Conservation (phyloP, 73 alveolate genomes). For the Tetrahymena elliotti region DNA sequence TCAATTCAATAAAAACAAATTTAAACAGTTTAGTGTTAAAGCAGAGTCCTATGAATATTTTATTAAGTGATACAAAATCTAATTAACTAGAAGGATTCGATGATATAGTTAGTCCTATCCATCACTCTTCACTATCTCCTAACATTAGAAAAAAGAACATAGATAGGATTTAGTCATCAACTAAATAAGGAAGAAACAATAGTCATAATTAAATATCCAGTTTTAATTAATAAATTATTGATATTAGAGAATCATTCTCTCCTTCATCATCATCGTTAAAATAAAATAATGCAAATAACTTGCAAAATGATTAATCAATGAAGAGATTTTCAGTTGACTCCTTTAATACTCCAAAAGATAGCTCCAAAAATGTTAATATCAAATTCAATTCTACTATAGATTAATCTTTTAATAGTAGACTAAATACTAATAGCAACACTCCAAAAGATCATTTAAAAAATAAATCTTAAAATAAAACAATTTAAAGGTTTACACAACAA, state of each 20-base stretch:
- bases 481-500: neutral
- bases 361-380: neutral
- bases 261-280: neutral
- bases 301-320: neutral
- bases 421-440: neutral
- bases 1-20: neutral
- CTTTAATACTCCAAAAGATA: neutral
- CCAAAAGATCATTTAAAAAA: neutral
- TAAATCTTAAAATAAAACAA: neutral
- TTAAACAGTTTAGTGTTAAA: neutral
- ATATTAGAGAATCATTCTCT: neutral
- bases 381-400: neutral
- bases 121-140: neutral
- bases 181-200: neutral
- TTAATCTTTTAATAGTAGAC: neutral
- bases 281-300: neutral
- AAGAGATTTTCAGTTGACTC: neutral
- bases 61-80: neutral
- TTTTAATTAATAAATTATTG: neutral
- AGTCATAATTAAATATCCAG: neutral
- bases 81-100: neutral
- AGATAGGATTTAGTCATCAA: neutral
- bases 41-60: neutral
- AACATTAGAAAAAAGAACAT: neutral
- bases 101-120: neutral